Conservation (phyloP, 2,329 filamentous ascomycete genomes). For the Alternaria hordeiaustralica region DNA sequence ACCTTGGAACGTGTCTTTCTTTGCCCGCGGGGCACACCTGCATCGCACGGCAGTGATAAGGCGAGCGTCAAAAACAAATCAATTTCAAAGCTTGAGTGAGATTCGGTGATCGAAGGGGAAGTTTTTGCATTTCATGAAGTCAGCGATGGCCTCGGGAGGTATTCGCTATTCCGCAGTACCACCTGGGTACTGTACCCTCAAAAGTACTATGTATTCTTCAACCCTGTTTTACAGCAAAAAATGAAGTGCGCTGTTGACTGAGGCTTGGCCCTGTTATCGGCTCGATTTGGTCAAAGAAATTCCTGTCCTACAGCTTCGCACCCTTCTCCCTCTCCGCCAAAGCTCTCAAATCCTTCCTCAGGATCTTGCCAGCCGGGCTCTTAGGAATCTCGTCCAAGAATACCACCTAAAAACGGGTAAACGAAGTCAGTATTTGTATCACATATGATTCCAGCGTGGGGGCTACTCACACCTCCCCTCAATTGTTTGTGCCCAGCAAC, state of each 20-base stretch:
- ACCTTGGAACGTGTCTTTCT: not conserved
- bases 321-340: conserved; percentile 39
- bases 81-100: not conserved
- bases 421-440: too few relatives aligned
- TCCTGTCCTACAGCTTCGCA: not conserved
- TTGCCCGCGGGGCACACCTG: not conserved
- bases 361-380: conserved; percentile 45
- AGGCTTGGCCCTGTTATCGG: too few relatives aligned
- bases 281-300: too few relatives aligned
- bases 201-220: not conserved
- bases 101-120: not conserved
- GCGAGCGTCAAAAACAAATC: not conserved
- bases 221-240: not conserved
- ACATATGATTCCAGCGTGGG: too few relatives aligned
- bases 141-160: not conserved
- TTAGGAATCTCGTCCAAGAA: conserved; percentile 48
- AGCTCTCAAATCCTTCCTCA: conserved; percentile 46
- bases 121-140: not conserved
- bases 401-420: not conserved
- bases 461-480: conserved; percentile 40
- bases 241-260: too few relatives aligned
- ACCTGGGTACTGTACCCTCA: not conserved
- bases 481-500: conserved; percentile 46
- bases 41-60: not conserved
- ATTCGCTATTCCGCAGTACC: not conserved